Base-by-base conservation (phyloP, 768 basidiomycete genomes). In the Dendrothele bispora region DNA sequence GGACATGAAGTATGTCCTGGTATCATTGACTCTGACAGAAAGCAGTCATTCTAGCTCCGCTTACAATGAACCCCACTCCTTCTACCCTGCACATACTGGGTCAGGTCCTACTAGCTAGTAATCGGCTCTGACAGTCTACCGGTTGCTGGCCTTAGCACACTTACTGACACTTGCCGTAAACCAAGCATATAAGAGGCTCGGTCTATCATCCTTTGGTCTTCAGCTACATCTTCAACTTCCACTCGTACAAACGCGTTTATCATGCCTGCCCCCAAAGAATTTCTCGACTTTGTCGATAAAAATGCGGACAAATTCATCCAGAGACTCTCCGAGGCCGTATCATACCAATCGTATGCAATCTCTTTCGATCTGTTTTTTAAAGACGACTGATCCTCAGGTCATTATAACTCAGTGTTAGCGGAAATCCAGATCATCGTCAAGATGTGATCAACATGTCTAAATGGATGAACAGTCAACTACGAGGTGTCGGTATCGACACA, bases 371-470 rank as follows among this genome's bases (percentile, higher is more conserved):
- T 54, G 28, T 29, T 22, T 20, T 46, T 26, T 26, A 43, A 40
- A 30, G 50, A 48, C 39, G n/a, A 38, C 26, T 27, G 17, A n/a
- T 29, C n/a, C 39, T 38, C 10, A 8, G 3, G 3, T 12, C 32
- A 17, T 49, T 4, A 3, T 24, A 36, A 8, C 34, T 35, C 60
- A 86, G 88, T 57, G 71, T 91, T 52, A 83, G 82, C 49, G 79
- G 85, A 17, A 88, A 92, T 66, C 79, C 79, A 12, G 66, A 74
- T 5, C 83, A 79, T 59, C 83, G 93, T 29, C 65, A 75, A 37
- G 86, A 92, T 65, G 91, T 94, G 51, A 72, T 88, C 59, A 75
- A 72, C 54, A 99, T 99, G 95, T 87, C 84, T 0, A 69, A 82
- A 25, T 98, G 84, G 82, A 77, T 98, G 48, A 74, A 88, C 50